Evolutionary conservation across 192 early-diverging fungal genomes (phyloP).

Genomic region (Physocladia obscura): DNA sequence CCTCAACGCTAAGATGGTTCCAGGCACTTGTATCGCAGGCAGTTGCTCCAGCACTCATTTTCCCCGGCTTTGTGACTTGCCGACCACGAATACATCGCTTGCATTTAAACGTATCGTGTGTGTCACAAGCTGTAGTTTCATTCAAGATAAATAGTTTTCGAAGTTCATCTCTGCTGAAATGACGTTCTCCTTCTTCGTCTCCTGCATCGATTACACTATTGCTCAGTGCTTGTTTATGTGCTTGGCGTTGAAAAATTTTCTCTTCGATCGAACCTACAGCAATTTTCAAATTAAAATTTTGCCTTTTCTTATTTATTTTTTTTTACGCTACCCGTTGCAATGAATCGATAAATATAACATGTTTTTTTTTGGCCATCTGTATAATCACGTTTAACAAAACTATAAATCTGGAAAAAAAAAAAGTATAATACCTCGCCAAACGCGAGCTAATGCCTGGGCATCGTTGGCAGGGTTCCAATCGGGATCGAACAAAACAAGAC

Average conservation of each 20-base stretch:
- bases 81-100: constrained; percentile 80
- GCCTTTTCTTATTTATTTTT: too few species aligned
- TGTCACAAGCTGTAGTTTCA: constrained; percentile 73
- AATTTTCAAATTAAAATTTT: background rate
- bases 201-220: constrained; percentile 92
- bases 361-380: constrained; percentile 64
- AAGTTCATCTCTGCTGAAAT: constrained; percentile 89
- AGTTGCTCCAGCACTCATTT: constrained; percentile 46
- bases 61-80: constrained; percentile 65
- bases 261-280: constrained; percentile 88
- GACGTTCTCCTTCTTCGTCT: constrained; percentile 85
- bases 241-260: constrained; percentile 95
- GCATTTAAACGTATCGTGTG: constrained; percentile 97
- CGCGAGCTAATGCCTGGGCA: constrained; percentile 76
- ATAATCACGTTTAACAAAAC: background rate
- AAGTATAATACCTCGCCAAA: constrained; percentile 80
- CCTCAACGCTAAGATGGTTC: constrained; percentile 48
- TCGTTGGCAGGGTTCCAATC: constrained; percentile 99
- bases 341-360: constrained; percentile 97
- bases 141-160: constrained; percentile 87
- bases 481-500: constrained; percentile 89
- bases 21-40: constrained; percentile 56
- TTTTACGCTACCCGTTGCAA: constrained; percentile 70
- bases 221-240: constrained; percentile 74
- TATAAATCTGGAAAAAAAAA: background rate